A percentile compares a stretch with the other conserved stretches of the same genome.
phyloP scores from a whole-genome alignment of 306 rosid genomes.

The Rosa rugosa region DNA sequence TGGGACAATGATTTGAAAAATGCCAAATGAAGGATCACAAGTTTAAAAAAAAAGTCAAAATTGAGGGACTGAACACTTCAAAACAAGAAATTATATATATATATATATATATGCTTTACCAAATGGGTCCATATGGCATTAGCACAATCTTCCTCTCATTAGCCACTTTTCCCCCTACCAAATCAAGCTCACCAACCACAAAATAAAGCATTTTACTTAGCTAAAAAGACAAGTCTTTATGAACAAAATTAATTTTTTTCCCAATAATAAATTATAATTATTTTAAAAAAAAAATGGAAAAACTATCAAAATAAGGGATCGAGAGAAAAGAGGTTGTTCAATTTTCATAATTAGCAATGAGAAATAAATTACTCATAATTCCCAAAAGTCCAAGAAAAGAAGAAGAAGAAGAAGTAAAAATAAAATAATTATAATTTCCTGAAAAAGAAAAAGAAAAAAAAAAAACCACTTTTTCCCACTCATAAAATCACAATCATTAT shows the following conservation, averaged over 20 bases:
- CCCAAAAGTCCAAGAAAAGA: neutral
- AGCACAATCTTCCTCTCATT: neutral
- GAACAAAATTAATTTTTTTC: neutral
- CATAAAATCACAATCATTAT: neutral
- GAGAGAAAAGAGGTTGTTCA: neutral
- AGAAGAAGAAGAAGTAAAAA: neutral
- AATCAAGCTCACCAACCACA: constrained; percentile 1
- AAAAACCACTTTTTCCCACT: constrained; percentile 18
- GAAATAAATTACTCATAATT: neutral
- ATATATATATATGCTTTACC: neutral
- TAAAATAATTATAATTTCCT: neutral
- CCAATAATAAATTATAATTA: neutral
- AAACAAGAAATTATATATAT: neutral
- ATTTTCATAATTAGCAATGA: neutral
- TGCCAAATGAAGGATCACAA: neutral
- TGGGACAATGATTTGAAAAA: neutral
- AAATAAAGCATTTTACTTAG: neutral
- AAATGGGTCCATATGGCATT: neutral
- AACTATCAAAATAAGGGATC: neutral
- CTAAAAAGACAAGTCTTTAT: neutral
- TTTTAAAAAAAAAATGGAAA: neutral
- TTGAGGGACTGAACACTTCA: neutral
- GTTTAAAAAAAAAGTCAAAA: neutral
- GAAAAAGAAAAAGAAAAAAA: constrained; percentile 30
- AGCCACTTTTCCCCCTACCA: neutral